Conservation (phyloP, 1,139 yeast genomes). For the Geotrichum cucujoidarum region DNA sequence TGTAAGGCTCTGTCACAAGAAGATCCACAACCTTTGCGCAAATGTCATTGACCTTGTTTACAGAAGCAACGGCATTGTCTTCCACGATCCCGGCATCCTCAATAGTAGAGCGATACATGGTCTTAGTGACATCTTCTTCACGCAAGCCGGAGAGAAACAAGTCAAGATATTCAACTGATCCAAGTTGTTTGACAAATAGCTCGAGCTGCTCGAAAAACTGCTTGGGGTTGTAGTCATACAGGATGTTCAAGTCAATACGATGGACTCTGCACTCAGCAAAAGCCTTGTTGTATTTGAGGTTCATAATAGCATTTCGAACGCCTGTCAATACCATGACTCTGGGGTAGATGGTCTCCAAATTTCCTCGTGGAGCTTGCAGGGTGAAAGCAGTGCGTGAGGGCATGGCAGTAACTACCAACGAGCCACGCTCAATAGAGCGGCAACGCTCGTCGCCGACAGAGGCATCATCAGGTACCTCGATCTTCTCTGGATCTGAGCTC, state of each 20-base stretch:
- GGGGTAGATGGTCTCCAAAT: slow-evolving; percentile 88
- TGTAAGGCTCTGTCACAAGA: slow-evolving; percentile 49
- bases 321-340: slow-evolving; percentile 85
- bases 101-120: slow-evolving; percentile 75
- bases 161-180: slow-evolving; percentile 71
- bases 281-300: slow-evolving; percentile 59
- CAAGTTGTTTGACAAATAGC: slow-evolving; percentile 66
- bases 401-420: slow-evolving; percentile 68
- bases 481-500: slow-evolving; percentile 38
- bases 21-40: slow-evolving; percentile 66
- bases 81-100: slow-evolving; percentile 15
- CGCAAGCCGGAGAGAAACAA: slow-evolving; percentile 79
- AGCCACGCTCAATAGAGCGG: slow-evolving; percentile 87
- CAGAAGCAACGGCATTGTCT: slow-evolving; percentile 8
- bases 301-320: slow-evolving; percentile 64
- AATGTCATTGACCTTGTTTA: slow-evolving; percentile 64
- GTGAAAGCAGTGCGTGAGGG: slow-evolving; percentile 82
- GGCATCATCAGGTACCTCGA: slow-evolving; percentile 35
- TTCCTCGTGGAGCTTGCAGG: slow-evolving; percentile 94
- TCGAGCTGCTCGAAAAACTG: slow-evolving; percentile 61
- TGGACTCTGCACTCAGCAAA: slow-evolving; percentile 83
- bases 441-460: slow-evolving; percentile 66
- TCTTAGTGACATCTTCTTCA: slow-evolving; percentile 78
- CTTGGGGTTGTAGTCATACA: slow-evolving; percentile 80
- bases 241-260: slow-evolving; percentile 81